These are phyloP conservation scores for Fusarium sp. DNA, from an alignment of 2,329 filamentous ascomycete species.

Conservation along the genomic window DNA sequence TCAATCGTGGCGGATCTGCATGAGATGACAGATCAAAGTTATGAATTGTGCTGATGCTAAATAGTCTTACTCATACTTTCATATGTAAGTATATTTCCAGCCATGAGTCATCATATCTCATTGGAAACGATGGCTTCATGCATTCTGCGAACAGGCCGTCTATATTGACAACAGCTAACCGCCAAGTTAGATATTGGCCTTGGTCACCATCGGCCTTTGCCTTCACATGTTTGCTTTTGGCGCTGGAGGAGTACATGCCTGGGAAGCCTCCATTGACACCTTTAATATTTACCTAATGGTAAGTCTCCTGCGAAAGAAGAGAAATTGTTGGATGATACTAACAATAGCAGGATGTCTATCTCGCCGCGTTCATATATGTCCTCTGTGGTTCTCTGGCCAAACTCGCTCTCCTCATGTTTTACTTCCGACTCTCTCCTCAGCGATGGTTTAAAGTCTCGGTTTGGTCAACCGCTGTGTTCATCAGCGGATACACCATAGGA, in stretches of 20 bases:
- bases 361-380: conserved; percentile 46
- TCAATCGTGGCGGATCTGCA: not conserved
- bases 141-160: rapidly evolving
- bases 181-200: conserved; percentile 17
- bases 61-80: conserved; percentile 29
- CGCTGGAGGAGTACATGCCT: conserved; percentile 43
- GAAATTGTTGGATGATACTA: not conserved
- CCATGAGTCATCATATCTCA: not conserved
- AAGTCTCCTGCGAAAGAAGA: not conserved
- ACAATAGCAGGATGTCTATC: conserved; percentile 39
- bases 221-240: conserved; percentile 41
- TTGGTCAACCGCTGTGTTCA: conserved; percentile 44
- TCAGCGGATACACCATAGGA: conserved; percentile 45
- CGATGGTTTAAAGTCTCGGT: conserved; percentile 45
- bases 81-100: conserved; percentile 15
- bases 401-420: conserved; percentile 51
- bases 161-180: not conserved
- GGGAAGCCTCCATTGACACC: conserved; percentile 44
- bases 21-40: not conserved
- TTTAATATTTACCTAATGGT: conserved; percentile 42
- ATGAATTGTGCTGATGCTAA: conserved; percentile 1
- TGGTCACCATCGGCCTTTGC: conserved; percentile 33
- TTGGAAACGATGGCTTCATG: not conserved
- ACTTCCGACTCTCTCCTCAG: conserved; percentile 49
- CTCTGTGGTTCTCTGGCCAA: conserved; percentile 50